Conservation (phyloP, 805 yeast genomes). For the Crinitomyces ghanaensis region DNA sequence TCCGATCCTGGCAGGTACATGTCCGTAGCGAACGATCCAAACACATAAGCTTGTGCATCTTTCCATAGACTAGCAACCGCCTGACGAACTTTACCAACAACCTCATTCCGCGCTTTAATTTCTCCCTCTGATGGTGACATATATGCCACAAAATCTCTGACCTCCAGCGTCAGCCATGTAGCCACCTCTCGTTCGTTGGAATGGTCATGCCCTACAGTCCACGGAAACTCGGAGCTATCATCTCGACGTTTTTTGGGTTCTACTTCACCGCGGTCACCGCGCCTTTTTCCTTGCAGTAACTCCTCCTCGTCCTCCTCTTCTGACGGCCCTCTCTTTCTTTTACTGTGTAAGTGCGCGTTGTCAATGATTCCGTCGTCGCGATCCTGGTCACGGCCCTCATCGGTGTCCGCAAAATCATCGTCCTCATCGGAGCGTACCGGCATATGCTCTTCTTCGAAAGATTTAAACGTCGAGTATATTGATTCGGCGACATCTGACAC, state of each 20-base stretch:
- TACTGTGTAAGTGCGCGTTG: too few species aligned
- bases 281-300: too few species aligned
- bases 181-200: conserved; percentile 65
- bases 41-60: conserved; percentile 67
- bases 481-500: conserved; percentile 8
- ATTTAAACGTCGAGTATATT: conserved; percentile 8
- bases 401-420: not conserved
- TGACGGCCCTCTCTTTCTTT: too few species aligned
- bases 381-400: not conserved
- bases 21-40: conserved; percentile 93
- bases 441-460: conserved; percentile 8
- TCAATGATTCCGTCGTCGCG: not conserved
- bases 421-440: conserved; percentile 3
- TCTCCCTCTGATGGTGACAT: conserved; percentile 77
- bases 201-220: conserved; percentile 73
- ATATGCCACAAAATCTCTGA: conserved; percentile 71
- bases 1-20: conserved; percentile 90
- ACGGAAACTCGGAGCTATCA: conserved; percentile 38
- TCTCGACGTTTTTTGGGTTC: too few species aligned
- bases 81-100: conserved; percentile 47
- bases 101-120: conserved; percentile 50
- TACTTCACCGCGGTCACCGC: too few species aligned
- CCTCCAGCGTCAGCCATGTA: conserved; percentile 80
- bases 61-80: conserved; percentile 56
- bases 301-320: too few species aligned